Percentiles rank a stretch among this genome's conserved stretches.
Conservation (phyloP, 331 rosid species). For the Pyrus hybrid region DNA sequence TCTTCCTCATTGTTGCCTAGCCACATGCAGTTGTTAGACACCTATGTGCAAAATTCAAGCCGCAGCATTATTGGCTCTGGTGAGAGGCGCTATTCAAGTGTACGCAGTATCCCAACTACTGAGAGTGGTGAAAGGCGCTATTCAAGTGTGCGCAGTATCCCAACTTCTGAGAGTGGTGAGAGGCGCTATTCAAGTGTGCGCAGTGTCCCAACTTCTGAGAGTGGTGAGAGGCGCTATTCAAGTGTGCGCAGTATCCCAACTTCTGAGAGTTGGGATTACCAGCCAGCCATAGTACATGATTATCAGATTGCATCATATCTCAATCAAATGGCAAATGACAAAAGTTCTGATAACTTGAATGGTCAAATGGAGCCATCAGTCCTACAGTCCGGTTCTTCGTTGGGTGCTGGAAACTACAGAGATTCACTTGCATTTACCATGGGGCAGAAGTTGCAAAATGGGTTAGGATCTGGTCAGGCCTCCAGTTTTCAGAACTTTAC, state of each 20-base stretch:
- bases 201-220: neutral
- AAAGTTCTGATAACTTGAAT: conserved; percentile 41
- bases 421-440: conserved; percentile 42
- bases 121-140: conserved; percentile 47
- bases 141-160: conserved; percentile 59
- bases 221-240: too few relatives aligned
- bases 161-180: conserved; percentile 14
- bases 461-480: conserved; percentile 46
- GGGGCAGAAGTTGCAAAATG: conserved; percentile 61
- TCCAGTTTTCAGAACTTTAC: conserved; percentile 42
- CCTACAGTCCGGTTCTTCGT: conserved; percentile 33
- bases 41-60: conserved; percentile 42
- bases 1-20: conserved; percentile 44
- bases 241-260: too few relatives aligned
- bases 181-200: too few relatives aligned
- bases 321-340: conserved; percentile 33
- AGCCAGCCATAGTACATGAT: conserved; percentile 80
- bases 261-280: conserved; percentile 56
- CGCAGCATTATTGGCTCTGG: conserved; percentile 28
- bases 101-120: conserved; percentile 53
- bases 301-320: conserved; percentile 61
- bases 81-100: conserved; percentile 65
- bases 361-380: conserved; percentile 36
- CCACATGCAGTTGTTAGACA: conserved; percentile 40
- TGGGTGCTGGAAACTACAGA: conserved; percentile 44